Conservation (phyloP, 2,329 filamentous ascomycete species). For the Ustulina deusta region DNA sequence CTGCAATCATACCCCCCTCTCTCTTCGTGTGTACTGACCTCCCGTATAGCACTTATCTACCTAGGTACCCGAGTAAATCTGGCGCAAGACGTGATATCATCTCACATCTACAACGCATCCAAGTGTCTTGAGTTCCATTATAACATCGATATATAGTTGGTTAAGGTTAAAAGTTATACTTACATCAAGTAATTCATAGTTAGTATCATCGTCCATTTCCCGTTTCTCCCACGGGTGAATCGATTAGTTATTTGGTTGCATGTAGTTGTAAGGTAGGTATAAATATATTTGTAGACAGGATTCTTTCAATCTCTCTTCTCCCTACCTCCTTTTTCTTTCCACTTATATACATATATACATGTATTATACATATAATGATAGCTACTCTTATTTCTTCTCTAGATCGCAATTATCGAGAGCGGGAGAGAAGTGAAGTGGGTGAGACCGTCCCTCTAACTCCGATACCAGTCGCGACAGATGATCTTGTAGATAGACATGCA, state of each 20-base stretch:
- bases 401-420: not conserved
- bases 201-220: not conserved
- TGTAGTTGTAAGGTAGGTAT: not conserved
- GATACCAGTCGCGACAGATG: not conserved
- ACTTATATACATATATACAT: not conserved
- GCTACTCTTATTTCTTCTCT: not conserved
- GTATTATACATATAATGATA: not conserved
- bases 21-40: too few relatives aligned
- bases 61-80: too few relatives aligned
- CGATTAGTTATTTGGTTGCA: not conserved
- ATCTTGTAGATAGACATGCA: not conserved
- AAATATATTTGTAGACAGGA: too few relatives aligned
- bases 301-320: not conserved
- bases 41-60: too few relatives aligned
- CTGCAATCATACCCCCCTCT: too few relatives aligned
- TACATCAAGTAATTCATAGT: not conserved
- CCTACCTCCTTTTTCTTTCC: not conserved
- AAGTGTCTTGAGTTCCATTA: too few relatives aligned
- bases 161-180: not conserved
- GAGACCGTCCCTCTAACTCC: not conserved
- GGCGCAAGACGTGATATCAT: too few relatives aligned
- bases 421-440: not conserved
- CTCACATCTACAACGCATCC: too few relatives aligned
- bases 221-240: not conserved
- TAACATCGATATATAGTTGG: too few relatives aligned